Base-by-base conservation (phyloP, 192 early-diverging fungal genomes). In the Jimgerdemannia flammicorona region DNA sequence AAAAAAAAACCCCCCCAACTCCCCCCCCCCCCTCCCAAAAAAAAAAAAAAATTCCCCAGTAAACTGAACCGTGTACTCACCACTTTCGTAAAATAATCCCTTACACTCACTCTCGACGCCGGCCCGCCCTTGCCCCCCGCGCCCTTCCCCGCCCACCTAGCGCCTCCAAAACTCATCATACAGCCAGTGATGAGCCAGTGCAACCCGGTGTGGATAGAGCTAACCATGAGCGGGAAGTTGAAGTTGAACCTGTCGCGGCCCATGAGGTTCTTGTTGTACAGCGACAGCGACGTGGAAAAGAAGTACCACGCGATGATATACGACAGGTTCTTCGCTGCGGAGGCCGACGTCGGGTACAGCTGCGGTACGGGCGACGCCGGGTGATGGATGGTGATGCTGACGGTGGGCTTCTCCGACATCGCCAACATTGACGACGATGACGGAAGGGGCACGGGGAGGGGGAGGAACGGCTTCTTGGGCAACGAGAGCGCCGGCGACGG, bases 231-330 rank as follows among this genome's bases (percentile, higher is more conserved):
- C 20, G 95, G 95, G 72, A 91, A 88, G 49, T 84, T 83, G 82
- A 95, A 93, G 82, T 94, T 88, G 79, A 89, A 87, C 49, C 86
- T 83, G 68, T 92, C 88, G 69, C 85, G 82, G 54, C 93, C 90
- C 85, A 96, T 92, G 20, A 96, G 78, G 79, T 90, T 90, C 76
- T 93, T 95, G 83, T 96, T 96, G 86, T 93, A 95, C n/a, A 96
- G 79, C 18, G 89, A 88, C 40, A 96, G 84, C 3, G 85, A 81
- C 0, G 93, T 88, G 17, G 93, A 94, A 64, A 91, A 92, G 29
- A 87, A 84, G 79, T 93, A 96, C 95, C 95, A 96, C 0, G 78
- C 70, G 14, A 77, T 70, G 63, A 90, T 90, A 72, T 87, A 88
- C 3, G 70, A 64, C 29, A 85, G 3, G 44, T 86, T 87, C 20